phyloP scores from a whole-genome alignment of 805 yeast genomes.

The Saccharomycopsis olivae region DNA sequence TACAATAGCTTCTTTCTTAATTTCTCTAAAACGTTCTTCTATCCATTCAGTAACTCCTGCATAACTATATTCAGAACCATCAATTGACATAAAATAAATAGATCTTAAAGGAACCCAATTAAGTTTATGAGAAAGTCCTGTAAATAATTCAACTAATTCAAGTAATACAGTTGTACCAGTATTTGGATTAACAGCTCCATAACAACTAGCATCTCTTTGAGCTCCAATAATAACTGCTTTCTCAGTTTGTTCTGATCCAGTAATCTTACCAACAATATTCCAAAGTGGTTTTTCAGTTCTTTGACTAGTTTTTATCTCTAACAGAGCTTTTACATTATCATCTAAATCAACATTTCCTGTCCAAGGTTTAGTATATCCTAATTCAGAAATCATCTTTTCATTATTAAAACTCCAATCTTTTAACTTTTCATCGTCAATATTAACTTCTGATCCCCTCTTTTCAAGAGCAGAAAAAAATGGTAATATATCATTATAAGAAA shows the following conservation, averaged over 20 bases:
- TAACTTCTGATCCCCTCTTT: conserved; percentile 29
- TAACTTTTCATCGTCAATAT: conserved; percentile 3
- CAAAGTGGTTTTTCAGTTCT: conserved; percentile 55
- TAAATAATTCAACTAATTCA: conserved; percentile 60
- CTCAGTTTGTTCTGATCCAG: conserved; percentile 71
- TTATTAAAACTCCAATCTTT: conserved; percentile 27
- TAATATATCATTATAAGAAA: conserved; percentile 63
- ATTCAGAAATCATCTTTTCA: conserved; percentile 13
- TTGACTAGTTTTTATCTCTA: conserved; percentile 33
- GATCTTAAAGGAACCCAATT: conserved; percentile 81
- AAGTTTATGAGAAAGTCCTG: conserved; percentile 48
- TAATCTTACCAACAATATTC: conserved; percentile 69
- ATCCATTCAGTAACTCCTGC: conserved; percentile 83
- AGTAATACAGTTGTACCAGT: conserved; percentile 68
- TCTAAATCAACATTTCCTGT: conserved; percentile 27
- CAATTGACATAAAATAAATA: conserved; percentile 75
- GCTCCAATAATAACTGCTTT: conserved; percentile 74
- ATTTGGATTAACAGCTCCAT: conserved; percentile 62
- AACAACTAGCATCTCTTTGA: conserved; percentile 63
- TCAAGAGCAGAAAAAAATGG: conserved; percentile 29
- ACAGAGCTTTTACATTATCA: conserved; percentile 5
- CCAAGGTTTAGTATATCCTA: conserved; percentile 30
- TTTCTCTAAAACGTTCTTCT: conserved; percentile 40
- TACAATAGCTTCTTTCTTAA: conserved; percentile 52
- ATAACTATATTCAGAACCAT: conserved; percentile 66